Conservation (phyloP, 768 basidiomycete species). For the Termitomyces eurrhizus region DNA sequence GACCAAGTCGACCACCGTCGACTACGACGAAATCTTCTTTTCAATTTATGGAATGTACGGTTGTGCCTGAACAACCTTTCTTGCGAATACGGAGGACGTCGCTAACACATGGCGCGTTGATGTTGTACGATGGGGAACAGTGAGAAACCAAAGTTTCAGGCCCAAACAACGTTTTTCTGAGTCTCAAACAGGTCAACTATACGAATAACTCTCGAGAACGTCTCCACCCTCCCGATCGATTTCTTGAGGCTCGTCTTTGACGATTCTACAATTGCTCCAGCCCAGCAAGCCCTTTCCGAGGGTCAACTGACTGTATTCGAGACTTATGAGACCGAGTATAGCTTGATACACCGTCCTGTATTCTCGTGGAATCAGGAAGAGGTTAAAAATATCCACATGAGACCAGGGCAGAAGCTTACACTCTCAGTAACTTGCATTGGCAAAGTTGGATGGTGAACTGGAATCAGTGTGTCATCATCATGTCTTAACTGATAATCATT, state of each 20-base stretch:
- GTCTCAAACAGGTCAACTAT: conserved; percentile 61
- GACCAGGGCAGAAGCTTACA: conserved; percentile 66
- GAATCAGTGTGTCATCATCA: background rate
- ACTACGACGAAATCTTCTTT: conserved; percentile 20
- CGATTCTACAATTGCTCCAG: conserved; percentile 80
- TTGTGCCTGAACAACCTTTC: conserved; percentile 85
- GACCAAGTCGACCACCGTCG: conserved; percentile 23
- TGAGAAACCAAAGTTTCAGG: conserved; percentile 29
- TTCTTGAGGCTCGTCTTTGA: conserved; percentile 86
- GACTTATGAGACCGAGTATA: conserved; percentile 87
- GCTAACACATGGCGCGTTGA: conserved; percentile 89
- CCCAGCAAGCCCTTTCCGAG: conserved; percentile 74
- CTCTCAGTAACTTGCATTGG: conserved; percentile 76
- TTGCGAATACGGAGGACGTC: conserved; percentile 83
- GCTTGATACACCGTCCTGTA: conserved; percentile 70
- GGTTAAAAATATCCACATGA: conserved; percentile 50
- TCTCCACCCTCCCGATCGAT: conserved; percentile 77
- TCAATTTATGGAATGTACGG: conserved; percentile 73
- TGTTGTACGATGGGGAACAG: conserved; percentile 96
- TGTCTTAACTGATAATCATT: conserved; percentile 12
- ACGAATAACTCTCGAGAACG: conserved; percentile 86
- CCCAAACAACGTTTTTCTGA: conserved; percentile 1
- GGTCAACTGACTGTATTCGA: conserved; percentile 80
- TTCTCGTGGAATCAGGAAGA: conserved; percentile 72
- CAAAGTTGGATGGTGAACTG: conserved; percentile 85